Percentiles rank a stretch among this genome's conserved stretches.
Evolutionary conservation across 2,329 filamentous ascomycete genomes (phyloP).

Genomic region (Hypoxylon rubiginosum): DNA sequence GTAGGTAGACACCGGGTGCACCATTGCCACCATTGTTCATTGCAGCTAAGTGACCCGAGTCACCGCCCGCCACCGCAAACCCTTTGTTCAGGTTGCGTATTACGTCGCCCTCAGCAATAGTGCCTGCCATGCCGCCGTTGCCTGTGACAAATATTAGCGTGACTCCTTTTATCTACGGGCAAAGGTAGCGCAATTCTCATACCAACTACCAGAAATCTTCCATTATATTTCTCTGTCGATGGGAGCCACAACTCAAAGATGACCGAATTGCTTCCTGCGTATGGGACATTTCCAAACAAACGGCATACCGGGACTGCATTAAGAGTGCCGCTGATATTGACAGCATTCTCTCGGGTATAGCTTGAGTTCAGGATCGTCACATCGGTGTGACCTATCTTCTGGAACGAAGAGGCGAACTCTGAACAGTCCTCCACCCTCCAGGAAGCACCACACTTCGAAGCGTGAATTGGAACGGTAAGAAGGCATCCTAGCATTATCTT

Average conservation of each 20-base stretch:
- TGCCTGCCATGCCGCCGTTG: conserved; percentile 47
- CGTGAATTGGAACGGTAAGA: conserved; percentile 1
- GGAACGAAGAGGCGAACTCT: conserved; percentile 31
- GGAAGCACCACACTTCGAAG: neutral
- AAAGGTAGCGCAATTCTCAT: conserved; percentile 5
- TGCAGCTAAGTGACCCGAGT: conserved; percentile 43
- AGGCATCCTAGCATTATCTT: neutral
- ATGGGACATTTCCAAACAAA: conserved; percentile 37
- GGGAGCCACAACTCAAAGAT: conserved; percentile 47
- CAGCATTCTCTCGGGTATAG: conserved; percentile 15
- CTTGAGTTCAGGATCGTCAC: conserved; percentile 32
- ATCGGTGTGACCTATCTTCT: neutral
- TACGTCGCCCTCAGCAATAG: conserved; percentile 36
- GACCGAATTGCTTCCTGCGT: conserved; percentile 42
- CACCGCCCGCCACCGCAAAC: conserved; percentile 45
- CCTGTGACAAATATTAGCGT: conserved; percentile 27
- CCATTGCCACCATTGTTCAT: conserved; percentile 37
- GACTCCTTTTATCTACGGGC: neutral
- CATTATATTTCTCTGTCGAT: conserved; percentile 31
- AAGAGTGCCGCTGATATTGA: conserved; percentile 26
- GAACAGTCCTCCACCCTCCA: conserved; percentile 38
- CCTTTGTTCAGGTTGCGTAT: conserved; percentile 43
- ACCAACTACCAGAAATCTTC: conserved; percentile 45
- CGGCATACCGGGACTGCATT: conserved; percentile 39
- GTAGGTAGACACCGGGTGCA: conserved; percentile 38